Base-by-base conservation (phyloP, 2,329 filamentous ascomycete species). In the Venturia oleaginea region DNA sequence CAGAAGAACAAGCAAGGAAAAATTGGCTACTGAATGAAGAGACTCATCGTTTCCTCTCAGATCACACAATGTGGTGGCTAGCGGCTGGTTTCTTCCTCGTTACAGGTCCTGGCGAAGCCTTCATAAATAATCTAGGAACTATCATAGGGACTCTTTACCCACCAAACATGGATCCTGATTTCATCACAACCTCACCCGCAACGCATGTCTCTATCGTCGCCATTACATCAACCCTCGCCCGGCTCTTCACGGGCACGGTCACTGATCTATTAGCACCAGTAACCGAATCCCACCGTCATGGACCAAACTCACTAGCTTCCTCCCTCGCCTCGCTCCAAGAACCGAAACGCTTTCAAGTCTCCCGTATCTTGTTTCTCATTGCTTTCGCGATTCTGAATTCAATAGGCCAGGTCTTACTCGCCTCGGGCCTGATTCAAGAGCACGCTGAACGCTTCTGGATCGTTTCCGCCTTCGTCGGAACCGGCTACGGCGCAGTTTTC, bases 71-170 rank as follows among this genome's bases (percentile, higher is more conserved):
- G 93, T 99, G 93, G 93, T 90, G 87, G 73, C 88, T 99, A 69
- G 91, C 93, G 0, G 79, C 87, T 0, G 92, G 92, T 24, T 97
- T 99, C 77, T 91, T 97, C 75, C 83, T 97, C 67, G 90, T 96
- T 70, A 90, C 92, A 63, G 94, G 94, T 0, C 93, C 94, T 0
- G 93, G 92, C n/a, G 94, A 99, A 76, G 90, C 93, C 13, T 99
- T 97, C 74, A 92, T 97, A 77, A 99, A 97, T 78, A 99, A 97
- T 71, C 78, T 99, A 11, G 94, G 94, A 42, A 97, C 92, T 30
- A 88, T 99, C 67, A 92, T 97, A 69, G 88, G 90, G 69, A 96
- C 93, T 0, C 80, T 97, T 3, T 90, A 90, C 55, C 83, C 84
- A 5, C 78, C 78, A n/a, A 83, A 83, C 17, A 86, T 85, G 22